Evolutionary conservation across 148 eudicot species (phyloP), one percentile per base, ranked within the genome.

Genomic region (Chenopodium suecicum): DNA sequence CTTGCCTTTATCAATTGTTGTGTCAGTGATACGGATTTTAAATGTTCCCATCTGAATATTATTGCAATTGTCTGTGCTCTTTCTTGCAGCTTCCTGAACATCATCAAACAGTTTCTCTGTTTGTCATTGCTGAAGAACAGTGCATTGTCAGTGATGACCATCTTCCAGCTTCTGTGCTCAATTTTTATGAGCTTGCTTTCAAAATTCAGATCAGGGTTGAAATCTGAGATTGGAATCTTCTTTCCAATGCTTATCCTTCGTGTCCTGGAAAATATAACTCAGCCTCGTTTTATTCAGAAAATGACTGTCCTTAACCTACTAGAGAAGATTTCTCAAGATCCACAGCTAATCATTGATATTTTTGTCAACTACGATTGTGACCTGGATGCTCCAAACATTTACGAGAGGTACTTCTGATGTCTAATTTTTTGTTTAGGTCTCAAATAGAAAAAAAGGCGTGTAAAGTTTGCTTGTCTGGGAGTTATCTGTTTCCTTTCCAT

Each of bases 341-440:
- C 99, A 14, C 94, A 92, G 89, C 85, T 96, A 65, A 77, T 94
- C 22, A 83, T 96, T 82, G 99, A 96, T 82, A 85, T 91, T 79
- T 96, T 92, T 89, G 99, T 96, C 81, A 96, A 96, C 87, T 96
- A 96, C 79, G 99, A 96, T 75, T 96, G 99, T 85, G 99, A 96
- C 85, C 89, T 94, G 81, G 99, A 96, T 86, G 93, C 98, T 83
- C 97, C 98, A 58, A 96, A 96, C 87, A 92, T 94, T 70, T 96
- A 91, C 88, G 99, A 96, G 90, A 94, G 99, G 99, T 96, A 94
- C 77, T 25, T 78, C 37, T 41, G 47, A 52, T 82, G 64, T 34
- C 81, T 75, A 12, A 72, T 72, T 46, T 13, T 82, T 81, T 79
- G 76, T 50, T 77, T 71, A 52, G 19, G 73, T 34, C 3, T 48